Evolutionary conservation across 257 asterid species (phyloP).

Genomic region (Fraxinus cuspidata): DNA sequence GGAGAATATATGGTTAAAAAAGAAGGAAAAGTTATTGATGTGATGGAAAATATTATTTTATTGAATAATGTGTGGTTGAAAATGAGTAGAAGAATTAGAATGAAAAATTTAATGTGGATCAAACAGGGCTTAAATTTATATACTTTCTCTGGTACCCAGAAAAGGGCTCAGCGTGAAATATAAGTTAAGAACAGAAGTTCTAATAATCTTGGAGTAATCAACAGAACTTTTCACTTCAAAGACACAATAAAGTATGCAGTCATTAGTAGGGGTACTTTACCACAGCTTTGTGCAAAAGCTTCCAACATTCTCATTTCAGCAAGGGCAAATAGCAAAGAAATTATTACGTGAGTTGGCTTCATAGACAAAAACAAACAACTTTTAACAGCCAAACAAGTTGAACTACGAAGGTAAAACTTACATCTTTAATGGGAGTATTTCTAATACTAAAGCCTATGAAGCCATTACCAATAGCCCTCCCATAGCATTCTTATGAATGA

Average conservation of each 20-base stretch:
- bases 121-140: too few relatives aligned
- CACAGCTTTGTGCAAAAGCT: constrained; percentile 5
- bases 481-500: background rate
- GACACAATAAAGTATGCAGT: background rate
- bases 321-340: background rate
- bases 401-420: background rate
- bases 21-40: too few relatives aligned
- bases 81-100: too few relatives aligned
- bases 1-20: too few relatives aligned
- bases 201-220: background rate
- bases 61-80: too few relatives aligned
- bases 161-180: background rate
- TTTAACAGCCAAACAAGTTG: background rate
- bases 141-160: background rate
- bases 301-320: background rate
- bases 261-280: background rate
- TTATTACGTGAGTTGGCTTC: background rate
- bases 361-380: background rate
- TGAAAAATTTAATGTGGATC: too few relatives aligned
- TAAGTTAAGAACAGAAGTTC: background rate
- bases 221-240: background rate
- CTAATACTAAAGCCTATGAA: background rate
- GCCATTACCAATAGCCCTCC: background rate
- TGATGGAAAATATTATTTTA: too few relatives aligned
- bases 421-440: background rate